Base-by-base conservation (phyloP, 1,284 basidiomycete species). In the Cryptococcus sp. region DNA sequence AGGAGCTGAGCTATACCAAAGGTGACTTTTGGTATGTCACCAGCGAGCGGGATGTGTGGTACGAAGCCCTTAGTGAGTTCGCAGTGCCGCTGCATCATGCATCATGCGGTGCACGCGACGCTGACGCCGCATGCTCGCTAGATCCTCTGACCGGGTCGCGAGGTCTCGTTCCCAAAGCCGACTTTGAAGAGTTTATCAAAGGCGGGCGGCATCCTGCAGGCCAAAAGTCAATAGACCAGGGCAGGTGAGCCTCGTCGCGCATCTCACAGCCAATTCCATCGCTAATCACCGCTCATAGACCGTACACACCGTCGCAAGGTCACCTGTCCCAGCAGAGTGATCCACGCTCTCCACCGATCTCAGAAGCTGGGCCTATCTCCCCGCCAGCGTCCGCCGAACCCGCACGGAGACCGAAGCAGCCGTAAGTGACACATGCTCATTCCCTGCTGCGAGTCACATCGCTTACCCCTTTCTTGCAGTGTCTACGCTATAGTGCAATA, bases 11-110 rank as follows among this genome's bases (percentile, higher is more conserved):
- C 46, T 99, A 98, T 76, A 83, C 86, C 66, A 90, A 90, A 78
- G 96, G 96, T 62, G 96, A 99, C 81, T 98, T 98, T 80, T 98
- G 97, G 82, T 91, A 98, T 79, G 94, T 99, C 58, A 83, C 91
- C 39, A 85, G 86, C 63, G 91, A 95, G 81, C 69, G 77, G 55
- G 75, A 77, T 49, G 76, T 71, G 19, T 93, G 86, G 85, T 94
- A 90, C 71, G 89, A 93, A 75, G 92, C 89, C 5, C 86, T 93
- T 73, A 94, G 79, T 80, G 60, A 69, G 79, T 79, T 2, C 19
- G 40, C 43, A 22, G 43, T 30, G 39, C 41, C n/a, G 39, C 6
- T 41, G 40, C 35, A 30, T 50, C 47, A 64, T 40, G n/a, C 46
- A 15, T 38, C 13, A 13, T 2, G 15, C 3, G 30, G 11, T 45